Evolutionary conservation across 192 early-diverging fungal species (phyloP).

Genomic region (Phycomyces nitens): DNA sequence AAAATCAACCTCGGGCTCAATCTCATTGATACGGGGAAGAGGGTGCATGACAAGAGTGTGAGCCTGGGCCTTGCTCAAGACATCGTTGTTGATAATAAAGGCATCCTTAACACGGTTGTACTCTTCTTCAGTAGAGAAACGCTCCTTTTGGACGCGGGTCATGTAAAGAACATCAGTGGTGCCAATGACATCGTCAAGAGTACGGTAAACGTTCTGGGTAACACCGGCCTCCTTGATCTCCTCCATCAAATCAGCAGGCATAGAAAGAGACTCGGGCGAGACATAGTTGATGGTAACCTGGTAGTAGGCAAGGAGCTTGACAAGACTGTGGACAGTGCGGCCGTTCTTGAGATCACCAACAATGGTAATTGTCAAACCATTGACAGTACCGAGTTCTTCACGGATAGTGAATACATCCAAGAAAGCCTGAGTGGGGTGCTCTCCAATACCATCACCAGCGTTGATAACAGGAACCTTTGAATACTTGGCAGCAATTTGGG

Average conservation of each 20-base stretch:
- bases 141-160: conserved; percentile 95
- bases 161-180: conserved; percentile 95
- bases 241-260: conserved; percentile 83
- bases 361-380: conserved; percentile 90
- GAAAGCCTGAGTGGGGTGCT: conserved; percentile 98
- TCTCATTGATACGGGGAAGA: conserved; percentile 89
- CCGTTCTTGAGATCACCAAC: conserved; percentile 98
- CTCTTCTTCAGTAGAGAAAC: conserved; percentile 72
- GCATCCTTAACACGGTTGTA: conserved; percentile 76
- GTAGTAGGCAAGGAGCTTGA: conserved; percentile 84
- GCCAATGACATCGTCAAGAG: conserved; percentile 76
- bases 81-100: conserved; percentile 85
- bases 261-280: conserved; percentile 69
- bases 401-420: conserved; percentile 91
- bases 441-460: conserved; percentile 94
- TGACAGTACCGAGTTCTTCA: conserved; percentile 93
- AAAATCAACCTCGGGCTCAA: conserved; percentile 96
- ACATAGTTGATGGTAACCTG: conserved; percentile 95
- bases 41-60: conserved; percentile 99
- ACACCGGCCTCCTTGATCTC: conserved; percentile 63
- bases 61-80: conserved; percentile 83
- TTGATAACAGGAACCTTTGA: conserved; percentile 93
- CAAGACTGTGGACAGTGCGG: conserved; percentile 95
- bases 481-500: conserved; percentile 78
- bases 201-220: conserved; percentile 63